phyloP scores from a whole-genome alignment of 1,284 basidiomycete species.

The Trichosporon inkin region DNA sequence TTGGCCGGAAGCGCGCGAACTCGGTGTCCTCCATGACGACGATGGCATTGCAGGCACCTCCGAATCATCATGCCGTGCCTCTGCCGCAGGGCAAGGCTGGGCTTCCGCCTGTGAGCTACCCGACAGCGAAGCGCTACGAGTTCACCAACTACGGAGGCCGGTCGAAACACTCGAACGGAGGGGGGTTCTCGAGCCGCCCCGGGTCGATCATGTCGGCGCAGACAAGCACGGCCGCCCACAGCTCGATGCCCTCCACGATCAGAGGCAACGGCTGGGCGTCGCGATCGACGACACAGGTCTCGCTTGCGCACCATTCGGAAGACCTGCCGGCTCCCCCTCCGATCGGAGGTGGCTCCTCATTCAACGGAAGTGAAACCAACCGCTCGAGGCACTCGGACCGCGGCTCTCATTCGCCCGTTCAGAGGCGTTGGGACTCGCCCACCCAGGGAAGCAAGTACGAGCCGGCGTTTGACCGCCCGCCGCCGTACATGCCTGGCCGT shows the following conservation, averaged over 20 bases:
- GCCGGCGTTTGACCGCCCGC: conserved; percentile 46
- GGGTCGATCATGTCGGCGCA: conserved; percentile 46
- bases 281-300: conserved; percentile 3
- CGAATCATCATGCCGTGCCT: conserved; percentile 20
- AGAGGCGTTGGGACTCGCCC: conserved; percentile 22
- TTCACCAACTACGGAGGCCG: conserved; percentile 42
- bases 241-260: conserved; percentile 15
- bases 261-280: conserved; percentile 1
- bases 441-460: conserved; percentile 28
- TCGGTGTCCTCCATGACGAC: conserved; percentile 24
- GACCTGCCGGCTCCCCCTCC: conserved; percentile 29
- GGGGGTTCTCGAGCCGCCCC: conserved; percentile 30
- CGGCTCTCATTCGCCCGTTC: conserved; percentile 25
- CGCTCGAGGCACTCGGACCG: conserved; percentile 21
- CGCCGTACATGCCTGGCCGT: conserved; percentile 43
- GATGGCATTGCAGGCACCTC: conserved; percentile 9
- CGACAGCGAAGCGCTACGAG: conserved; percentile 48
- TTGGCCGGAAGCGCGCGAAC: conserved; percentile 36
- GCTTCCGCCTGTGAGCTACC: conserved; percentile 46
- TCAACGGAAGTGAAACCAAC: conserved; percentile 33
- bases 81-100: conserved; percentile 38
- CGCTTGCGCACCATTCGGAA: conserved; percentile 6
- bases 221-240: conserved; percentile 26
- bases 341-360: conserved; percentile 29
- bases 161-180: conserved; percentile 5